Evolutionary conservation across 2,329 filamentous ascomycete genomes (phyloP), one percentile per base, ranked within the genome.

Genomic region (Penicillium sp.): DNA sequence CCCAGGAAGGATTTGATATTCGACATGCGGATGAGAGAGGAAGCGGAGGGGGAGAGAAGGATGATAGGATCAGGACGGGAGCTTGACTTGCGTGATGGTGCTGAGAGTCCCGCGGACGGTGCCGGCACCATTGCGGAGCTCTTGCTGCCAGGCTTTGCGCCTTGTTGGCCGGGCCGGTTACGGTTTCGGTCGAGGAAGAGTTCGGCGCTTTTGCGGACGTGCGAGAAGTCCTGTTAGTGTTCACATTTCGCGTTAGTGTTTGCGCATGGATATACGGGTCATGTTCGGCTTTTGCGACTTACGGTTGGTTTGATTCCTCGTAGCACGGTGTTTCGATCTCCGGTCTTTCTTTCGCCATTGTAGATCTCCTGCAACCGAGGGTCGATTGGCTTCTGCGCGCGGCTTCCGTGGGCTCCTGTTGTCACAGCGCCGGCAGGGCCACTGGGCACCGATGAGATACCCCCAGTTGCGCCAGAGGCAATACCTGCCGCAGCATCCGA

Each of bases 1-100:
- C 93, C 88, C 59, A 99, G 88, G 80, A 99, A 97, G 24, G 89
- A 87, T 68, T 96, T 95, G 73, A 95, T 91, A 71, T 99, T 99
- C 46, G 90, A 89, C 84, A 97, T 91, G 70, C 93, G 91, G 30
- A 99, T 86, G 42, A 97, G 85, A 1, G 92, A 95, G 2, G 93
- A 97, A 9, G 93, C 94, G 1, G 93, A 97, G 1, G 94, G 94
- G 0, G 94, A 97, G 55, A 99, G 87, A 23, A 99, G 86, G 70
- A 99, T 97, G 74, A 99, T 99, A 42, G 94, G 94, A 69, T 96
- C 82, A 32, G 81, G 77, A 45, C 83, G 80, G 40, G 73, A 73
- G 64, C 59, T 64, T 53, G 68, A 63, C 58, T 75, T 77, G 56
- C 76, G 73, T 13, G 61, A 58, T 15, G 59, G 58, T 40, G 72